Percentiles rank a stretch among this genome's conserved stretches.
Conservation (phyloP, 805 yeast genomes). For the Metschnikowia drakensbergensis region DNA sequence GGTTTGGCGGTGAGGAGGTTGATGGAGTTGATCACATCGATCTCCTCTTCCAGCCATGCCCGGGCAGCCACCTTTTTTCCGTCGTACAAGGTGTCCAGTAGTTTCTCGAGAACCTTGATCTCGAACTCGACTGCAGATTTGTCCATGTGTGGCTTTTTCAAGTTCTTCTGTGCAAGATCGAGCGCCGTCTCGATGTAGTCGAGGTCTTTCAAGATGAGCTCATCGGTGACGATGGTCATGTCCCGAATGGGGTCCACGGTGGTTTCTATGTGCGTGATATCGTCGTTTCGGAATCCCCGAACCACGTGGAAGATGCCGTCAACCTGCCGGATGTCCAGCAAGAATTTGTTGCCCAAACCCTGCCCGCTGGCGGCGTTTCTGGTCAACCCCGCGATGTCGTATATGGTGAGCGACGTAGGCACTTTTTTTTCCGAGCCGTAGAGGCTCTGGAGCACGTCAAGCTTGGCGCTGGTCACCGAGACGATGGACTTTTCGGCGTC, state of each 20-base stretch:
- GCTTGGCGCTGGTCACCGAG: conserved; percentile 84
- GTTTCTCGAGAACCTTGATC: conserved; percentile 26
- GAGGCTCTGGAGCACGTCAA: conserved; percentile 68
- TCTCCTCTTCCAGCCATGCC: conserved; percentile 60
- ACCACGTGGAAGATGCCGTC: conserved; percentile 98
- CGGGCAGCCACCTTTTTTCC: conserved; percentile 60
- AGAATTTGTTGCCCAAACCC: conserved; percentile 96
- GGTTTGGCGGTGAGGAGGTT: conserved; percentile 85
- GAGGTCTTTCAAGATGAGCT: conserved; percentile 55
- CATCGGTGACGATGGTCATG: conserved; percentile 44
- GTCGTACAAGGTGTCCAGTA: conserved; percentile 35
- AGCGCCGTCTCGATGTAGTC: conserved; percentile 56
- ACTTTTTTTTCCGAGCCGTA: conserved; percentile 83
- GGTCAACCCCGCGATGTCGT: conserved; percentile 97
- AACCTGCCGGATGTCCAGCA: conserved; percentile 94
- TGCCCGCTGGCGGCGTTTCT: conserved; percentile 96
- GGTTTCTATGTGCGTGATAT: conserved; percentile 19
- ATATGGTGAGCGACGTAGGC: conserved; percentile 89
- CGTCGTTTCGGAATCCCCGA: conserved; percentile 56
- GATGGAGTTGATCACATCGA: conserved; percentile 63
- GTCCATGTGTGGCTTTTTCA: conserved; percentile 29
- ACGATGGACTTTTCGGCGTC: conserved; percentile 98
- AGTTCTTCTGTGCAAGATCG: conserved; percentile 27
- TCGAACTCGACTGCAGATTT: conserved; percentile 26
- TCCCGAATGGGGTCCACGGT: conserved; percentile 20